phyloP scores from a whole-genome alignment of 177 flowering plant species.

The Vitis hybrid region DNA sequence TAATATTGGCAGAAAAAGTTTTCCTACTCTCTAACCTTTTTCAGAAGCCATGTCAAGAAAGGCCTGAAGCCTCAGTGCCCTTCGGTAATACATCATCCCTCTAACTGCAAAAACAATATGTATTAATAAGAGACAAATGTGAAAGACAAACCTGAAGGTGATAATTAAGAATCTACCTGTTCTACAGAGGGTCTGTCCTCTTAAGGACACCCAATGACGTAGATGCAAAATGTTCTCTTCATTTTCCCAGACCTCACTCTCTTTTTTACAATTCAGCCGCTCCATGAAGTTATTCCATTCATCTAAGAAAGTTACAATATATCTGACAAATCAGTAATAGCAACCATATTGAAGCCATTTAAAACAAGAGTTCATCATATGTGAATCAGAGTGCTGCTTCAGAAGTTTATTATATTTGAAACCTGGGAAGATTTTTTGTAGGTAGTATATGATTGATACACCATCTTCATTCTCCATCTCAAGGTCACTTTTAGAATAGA shows the following conservation, averaged over 20 bases:
- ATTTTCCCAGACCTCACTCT: slow-evolving; percentile 72
- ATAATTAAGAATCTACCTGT: slow-evolving; percentile 53
- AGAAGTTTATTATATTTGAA: neutral
- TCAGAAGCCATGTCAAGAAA: slow-evolving; percentile 96
- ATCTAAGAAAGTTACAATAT: slow-evolving; percentile 41
- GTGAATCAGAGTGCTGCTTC: slow-evolving; percentile 1
- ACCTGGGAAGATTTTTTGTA: slow-evolving; percentile 99
- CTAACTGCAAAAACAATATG: slow-evolving; percentile 58
- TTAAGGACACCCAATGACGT: slow-evolving; percentile 94
- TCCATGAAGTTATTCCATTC: slow-evolving; percentile 98
- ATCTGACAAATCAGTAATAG: slow-evolving; percentile 3
- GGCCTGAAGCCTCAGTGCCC: slow-evolving; percentile 96
- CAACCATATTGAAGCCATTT: slow-evolving; percentile 5
- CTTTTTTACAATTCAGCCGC: slow-evolving; percentile 69
- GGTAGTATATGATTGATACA: slow-evolving; percentile 82
- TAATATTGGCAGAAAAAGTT: neutral
- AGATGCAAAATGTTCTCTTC: slow-evolving; percentile 91
- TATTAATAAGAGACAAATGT: neutral
- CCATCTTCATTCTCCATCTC: slow-evolving; percentile 98
- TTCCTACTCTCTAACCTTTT: slow-evolving; percentile 39
- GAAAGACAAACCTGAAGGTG: neutral
- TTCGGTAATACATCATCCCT: slow-evolving; percentile 98
- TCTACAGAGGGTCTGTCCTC: slow-evolving; percentile 96
- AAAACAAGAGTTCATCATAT: neutral
- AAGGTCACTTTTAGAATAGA: slow-evolving; percentile 84